Conservation (phyloP, 2,329 filamentous ascomycete species). For the Talaromyces sp. region DNA sequence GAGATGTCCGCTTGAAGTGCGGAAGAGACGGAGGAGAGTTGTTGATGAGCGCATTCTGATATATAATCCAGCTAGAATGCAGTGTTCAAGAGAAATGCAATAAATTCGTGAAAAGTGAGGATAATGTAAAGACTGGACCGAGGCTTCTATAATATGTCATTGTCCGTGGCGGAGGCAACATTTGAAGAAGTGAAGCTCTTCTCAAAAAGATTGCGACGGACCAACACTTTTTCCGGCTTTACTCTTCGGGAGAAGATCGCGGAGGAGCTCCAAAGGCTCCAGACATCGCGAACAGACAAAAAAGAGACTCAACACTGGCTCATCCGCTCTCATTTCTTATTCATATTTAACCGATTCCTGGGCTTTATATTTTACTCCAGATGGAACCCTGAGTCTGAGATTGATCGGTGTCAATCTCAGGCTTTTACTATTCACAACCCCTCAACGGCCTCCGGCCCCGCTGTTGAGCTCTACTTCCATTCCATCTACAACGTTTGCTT, state of each 20-base stretch:
- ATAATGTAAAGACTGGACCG: background rate
- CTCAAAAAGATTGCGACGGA: conserved; percentile 24
- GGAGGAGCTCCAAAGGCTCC: background rate
- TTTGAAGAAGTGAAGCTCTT: conserved; percentile 6
- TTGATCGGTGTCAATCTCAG: conserved; percentile 18
- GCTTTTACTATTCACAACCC: background rate
- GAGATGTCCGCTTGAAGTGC: conserved; percentile 23
- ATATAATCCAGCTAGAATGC: background rate
- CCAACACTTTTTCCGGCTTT: conserved; percentile 29
- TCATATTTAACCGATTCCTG: background rate
- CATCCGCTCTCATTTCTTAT: background rate
- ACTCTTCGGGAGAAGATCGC: conserved; percentile 26
- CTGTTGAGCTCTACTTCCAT: conserved; percentile 9
- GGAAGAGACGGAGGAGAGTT: conserved; percentile 26
- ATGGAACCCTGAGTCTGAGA: conserved; percentile 11
- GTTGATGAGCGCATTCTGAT: conserved; percentile 26
- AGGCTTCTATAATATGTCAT: background rate
- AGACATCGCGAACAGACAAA: background rate
- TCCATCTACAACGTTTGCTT: background rate
- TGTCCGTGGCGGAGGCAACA: conserved; percentile 7
- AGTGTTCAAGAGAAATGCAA: background rate
- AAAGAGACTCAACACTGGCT: background rate
- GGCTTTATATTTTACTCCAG: background rate
- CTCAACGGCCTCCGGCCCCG: conserved; percentile 15
- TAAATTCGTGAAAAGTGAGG: background rate